Conservation (phyloP, 2,329 filamentous ascomycete species). For the Sphaerostilbella broomeana region DNA sequence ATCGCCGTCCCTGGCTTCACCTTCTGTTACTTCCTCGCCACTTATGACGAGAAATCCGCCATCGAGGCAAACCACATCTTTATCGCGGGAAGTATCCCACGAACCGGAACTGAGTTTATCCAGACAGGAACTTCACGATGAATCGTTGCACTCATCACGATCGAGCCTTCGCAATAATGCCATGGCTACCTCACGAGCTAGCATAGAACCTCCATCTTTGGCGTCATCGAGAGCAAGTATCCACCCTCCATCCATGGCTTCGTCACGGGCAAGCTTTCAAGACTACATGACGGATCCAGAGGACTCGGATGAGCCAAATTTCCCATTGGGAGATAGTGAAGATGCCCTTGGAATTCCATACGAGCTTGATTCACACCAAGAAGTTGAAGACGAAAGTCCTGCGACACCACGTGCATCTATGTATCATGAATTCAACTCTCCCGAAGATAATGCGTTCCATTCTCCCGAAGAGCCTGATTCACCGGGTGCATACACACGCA, state of each 20-base stretch:
- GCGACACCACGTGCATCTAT: constrained; percentile 50
- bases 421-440: constrained; percentile 30
- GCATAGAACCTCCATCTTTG: constrained; percentile 21
- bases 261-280: constrained; percentile 21
- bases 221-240: constrained; percentile 24
- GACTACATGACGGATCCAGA: constrained; percentile 19
- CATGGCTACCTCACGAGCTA: constrained; percentile 22
- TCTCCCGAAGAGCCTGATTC: constrained; percentile 18
- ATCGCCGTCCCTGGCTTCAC: constrained; percentile 45
- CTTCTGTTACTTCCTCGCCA: constrained; percentile 45
- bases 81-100: constrained; percentile 24
- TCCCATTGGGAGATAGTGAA: constrained; percentile 43
- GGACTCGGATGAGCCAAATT: constrained; percentile 19
- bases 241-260: constrained; percentile 20
- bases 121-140: background rate
- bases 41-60: constrained; percentile 34
- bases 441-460: constrained; percentile 26
- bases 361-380: constrained; percentile 35
- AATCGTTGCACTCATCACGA: constrained; percentile 17
- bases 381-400: constrained; percentile 32
- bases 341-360: constrained; percentile 52
- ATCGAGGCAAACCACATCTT: constrained; percentile 25
- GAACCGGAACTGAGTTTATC: constrained; percentile 3
- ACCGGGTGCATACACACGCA: constrained; percentile 13
- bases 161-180: constrained; percentile 2